Evolutionary conservation across 2,329 filamentous ascomycete species (phyloP).

Genomic region (Claviceps cyperi): DNA sequence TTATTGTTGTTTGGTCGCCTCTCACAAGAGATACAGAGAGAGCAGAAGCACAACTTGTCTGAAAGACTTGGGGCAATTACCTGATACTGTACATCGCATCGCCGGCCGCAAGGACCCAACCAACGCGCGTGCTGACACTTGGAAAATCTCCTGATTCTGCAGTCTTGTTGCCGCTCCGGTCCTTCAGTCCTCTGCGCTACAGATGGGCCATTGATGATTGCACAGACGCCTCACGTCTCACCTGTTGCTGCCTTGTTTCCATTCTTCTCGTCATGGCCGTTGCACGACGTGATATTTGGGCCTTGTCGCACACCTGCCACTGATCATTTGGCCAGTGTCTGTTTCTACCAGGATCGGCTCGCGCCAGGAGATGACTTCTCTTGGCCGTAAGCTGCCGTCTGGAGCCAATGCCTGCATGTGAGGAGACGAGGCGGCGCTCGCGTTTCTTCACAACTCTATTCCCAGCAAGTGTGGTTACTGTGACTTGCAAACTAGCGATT

Average conservation of each 20-base stretch:
- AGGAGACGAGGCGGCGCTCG: neutral
- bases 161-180: conserved; percentile 1
- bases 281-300: neutral
- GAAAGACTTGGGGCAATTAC: neutral
- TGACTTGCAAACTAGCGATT: neutral
- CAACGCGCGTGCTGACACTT: neutral
- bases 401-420: neutral
- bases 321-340: neutral
- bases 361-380: neutral
- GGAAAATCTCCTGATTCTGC: conserved; percentile 1
- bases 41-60: neutral
- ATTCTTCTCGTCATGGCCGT: neutral
- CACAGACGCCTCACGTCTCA: conserved; percentile 6
- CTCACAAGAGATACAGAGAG: neutral
- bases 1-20: neutral
- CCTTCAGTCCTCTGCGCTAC: conserved; percentile 7
- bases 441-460: neutral
- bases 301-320: conserved; percentile 2
- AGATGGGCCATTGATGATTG: conserved; percentile 9
- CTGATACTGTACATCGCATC: neutral
- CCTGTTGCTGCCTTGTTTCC: conserved; percentile 5
- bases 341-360: conserved; percentile 1
- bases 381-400: neutral
- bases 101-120: neutral
- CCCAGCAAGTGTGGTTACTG: neutral